Percentiles rank a stretch among this genome's conserved stretches.
Evolutionary conservation across 2,329 filamentous ascomycete species (phyloP).

Genomic region (Chrysoporthe cubensis): DNA sequence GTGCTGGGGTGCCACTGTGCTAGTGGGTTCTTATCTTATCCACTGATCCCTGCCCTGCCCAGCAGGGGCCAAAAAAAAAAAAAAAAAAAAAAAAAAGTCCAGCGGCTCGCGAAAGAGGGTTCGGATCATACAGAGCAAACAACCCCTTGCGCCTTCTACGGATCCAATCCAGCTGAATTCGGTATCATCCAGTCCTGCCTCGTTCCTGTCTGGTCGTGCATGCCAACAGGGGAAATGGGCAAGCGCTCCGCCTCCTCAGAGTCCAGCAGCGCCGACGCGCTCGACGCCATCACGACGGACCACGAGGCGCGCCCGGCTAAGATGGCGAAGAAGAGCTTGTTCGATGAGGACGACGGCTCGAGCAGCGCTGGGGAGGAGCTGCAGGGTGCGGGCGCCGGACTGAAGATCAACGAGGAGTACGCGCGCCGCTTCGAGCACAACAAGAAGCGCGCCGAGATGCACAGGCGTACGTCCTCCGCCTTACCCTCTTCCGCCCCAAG

Average conservation of each 20-base stretch:
- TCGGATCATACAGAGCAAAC: not conserved
- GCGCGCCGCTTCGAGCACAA: constrained; percentile 93
- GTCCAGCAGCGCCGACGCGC: not conserved
- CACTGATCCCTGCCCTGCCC: not conserved
- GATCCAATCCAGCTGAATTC: not conserved
- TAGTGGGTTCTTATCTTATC: not conserved
- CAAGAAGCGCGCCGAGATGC: constrained; percentile 90
- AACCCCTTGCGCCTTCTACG: too few relatives aligned
- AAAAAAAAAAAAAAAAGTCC: not conserved
- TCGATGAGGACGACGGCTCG: constrained; percentile 53
- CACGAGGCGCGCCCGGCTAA: constrained; percentile 33
- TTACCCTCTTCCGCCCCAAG: too few relatives aligned
- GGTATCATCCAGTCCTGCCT: not conserved
- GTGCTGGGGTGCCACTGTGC: too few relatives aligned
- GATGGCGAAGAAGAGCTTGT: constrained; percentile 51
- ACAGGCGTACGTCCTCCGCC: constrained; percentile 57
- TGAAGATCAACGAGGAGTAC: constrained; percentile 91
- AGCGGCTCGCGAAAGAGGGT: not conserved
- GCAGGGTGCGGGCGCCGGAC: constrained; percentile 39
- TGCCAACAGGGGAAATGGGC: not conserved
- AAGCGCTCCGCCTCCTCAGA: constrained; percentile 1
- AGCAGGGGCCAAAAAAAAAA: not conserved
- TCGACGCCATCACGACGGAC: not conserved
- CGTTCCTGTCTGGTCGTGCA: not conserved
- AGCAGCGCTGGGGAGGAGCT: constrained; percentile 42